Conservation (phyloP, 208 protist species). For the Trypanosoma melophagium region DNA sequence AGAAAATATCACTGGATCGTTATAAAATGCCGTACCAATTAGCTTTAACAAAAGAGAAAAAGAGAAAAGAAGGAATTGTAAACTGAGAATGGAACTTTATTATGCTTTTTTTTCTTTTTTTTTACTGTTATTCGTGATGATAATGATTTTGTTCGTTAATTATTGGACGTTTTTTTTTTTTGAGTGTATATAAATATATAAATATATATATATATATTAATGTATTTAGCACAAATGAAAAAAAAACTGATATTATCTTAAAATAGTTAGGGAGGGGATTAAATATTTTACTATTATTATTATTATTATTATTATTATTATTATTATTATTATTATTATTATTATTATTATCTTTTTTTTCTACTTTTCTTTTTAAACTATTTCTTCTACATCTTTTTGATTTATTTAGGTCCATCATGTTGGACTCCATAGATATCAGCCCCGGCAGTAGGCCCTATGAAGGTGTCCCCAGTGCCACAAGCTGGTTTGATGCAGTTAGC, state of each 20-base stretch:
- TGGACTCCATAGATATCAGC: constrained; percentile 19
- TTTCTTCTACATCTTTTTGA: not conserved
- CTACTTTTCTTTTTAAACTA: not conserved
- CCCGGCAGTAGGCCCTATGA: not conserved
- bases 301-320: not conserved
- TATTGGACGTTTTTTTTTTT: too few relatives aligned
- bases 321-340: not conserved
- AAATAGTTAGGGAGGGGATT: too few relatives aligned
- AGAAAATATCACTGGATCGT: constrained; percentile 44
- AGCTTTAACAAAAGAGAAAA: constrained; percentile 28
- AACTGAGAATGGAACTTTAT: not conserved
- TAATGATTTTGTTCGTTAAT: too few relatives aligned
- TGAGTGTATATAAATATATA: too few relatives aligned
- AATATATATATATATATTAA: too few relatives aligned
- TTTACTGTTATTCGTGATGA: too few relatives aligned
- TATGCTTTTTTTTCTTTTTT: not conserved
- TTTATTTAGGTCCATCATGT: constrained; percentile 8
- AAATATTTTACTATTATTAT: constrained; percentile 8
- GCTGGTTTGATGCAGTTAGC: constrained; percentile 29
- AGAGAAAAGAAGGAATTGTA: not conserved
- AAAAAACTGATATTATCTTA: too few relatives aligned
- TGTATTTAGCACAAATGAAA: too few relatives aligned
- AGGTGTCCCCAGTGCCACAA: not conserved
- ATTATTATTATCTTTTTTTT: constrained; percentile 13
- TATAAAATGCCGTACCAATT: constrained; percentile 71